Base-by-base conservation (phyloP, 2,329 filamentous ascomycete species). In the Arthrobotrys musiformis region DNA sequence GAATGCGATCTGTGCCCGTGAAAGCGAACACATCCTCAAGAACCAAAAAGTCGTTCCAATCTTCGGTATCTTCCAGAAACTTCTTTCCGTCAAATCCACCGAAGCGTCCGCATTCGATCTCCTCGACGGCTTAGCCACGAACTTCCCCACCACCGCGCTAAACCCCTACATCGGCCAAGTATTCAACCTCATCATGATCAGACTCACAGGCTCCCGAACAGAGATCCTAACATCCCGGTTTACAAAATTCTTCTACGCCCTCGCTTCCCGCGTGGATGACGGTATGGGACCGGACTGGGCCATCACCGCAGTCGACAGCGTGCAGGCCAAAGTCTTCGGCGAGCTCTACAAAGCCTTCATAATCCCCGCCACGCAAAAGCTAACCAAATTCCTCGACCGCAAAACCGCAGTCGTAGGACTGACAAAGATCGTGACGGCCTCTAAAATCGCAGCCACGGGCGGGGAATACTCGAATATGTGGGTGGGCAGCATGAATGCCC, bases 231-330 rank as follows among this genome's bases (percentile, higher is more conserved):
- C 93, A 81, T 86, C 93, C 67, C 91, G 93, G 64, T 97, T 99
- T 83, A 92, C 94, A 66, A 91, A 93, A 35, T 96, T 99, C 86
- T 99, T 96, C 83, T 94, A 99, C 84, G 90, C 97, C 79, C 88
- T 98, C 67, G 93, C 92, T 30, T 92, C 93, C 17, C 88, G 87
- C 78, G 89, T 91, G 35, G 91, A 95, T 79, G 89, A 89, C 79
- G 93, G 93, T n/a, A 89, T 95, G 72, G 95, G 94, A 56, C 89
- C 93, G 6, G 95, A 99, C 84, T 97, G 93, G 85, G 95, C 97
- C 85, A 92, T 97, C 84, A 88, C 88, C 79, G 88, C 93, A 79
- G 90, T 92, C n/a, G 92, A 98, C 82, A 86, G 89, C 78, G 87
- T 98, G 30, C 94, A 97, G 83, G 86, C 88, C 37, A 86, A 87